Base-by-base conservation (phyloP, 129 eudicot genomes). In the Solidago caesia region DNA sequence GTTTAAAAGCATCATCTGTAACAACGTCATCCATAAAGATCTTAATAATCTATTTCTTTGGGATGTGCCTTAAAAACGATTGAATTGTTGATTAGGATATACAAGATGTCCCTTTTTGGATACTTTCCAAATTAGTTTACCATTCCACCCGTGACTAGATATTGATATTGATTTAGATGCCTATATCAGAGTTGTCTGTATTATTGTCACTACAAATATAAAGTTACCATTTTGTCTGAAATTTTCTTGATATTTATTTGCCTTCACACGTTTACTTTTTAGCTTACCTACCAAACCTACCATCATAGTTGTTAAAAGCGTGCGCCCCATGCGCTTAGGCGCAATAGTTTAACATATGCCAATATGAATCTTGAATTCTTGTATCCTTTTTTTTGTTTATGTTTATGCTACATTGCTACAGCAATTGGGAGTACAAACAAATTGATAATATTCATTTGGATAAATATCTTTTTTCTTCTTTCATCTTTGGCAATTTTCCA, bases 51-150 rank as follows among this genome's bases (percentile, higher is more conserved):
- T 13, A 13, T n/a, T n/a, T 66, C n/a, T 15, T 42, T 7, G 33
- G 3, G 6, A 15, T 8, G 13, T 66, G 48, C 48, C 9, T 33
- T 25, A 43, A 41, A 61, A 49, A 71, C 63, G 13, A 59, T 51
- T 41, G 42, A 44, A 53, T 6, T 69, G 33, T 77, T 48, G 64
- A 47, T 70, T 47, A 21, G 63, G 55, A 49, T 77, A n/a, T n/a
- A 48, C 65, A 62, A 3, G 12, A 21, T 71, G 25, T 62, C 33
- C 5, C 58, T 6, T 53, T 25, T 42, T 42, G 60, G 47, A 6
- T 60, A 44, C 66, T 51, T 21, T 41, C n/a, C 44, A 21, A 26
- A 26, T 45, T 26, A 2, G 53, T 41, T 56, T 41, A 71, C 66
- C n/a, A 29, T 62, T 12, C 21, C 21, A 27, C 21, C 1, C 67